Conservation (phyloP, 2,329 filamentous ascomycete genomes). For the Sclerotinia spermophila region DNA sequence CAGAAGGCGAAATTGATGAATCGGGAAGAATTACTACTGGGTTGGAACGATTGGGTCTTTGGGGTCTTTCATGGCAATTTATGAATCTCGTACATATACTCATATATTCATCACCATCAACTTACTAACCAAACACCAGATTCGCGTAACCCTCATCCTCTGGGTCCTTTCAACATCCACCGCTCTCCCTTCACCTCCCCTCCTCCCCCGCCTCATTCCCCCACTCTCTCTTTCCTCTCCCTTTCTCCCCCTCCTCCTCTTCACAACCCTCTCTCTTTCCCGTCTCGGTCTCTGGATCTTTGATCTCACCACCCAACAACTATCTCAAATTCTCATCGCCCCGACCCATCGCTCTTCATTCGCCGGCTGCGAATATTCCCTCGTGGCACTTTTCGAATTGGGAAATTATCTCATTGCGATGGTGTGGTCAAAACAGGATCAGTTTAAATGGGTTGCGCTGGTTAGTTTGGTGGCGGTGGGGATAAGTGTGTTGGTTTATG, state of each 20-base stretch:
- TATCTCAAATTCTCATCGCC: conserved; percentile 42
- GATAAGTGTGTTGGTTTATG: conserved; percentile 38
- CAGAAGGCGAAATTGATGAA: conserved; percentile 12
- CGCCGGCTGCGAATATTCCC: conserved; percentile 42
- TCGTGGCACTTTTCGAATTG: conserved; percentile 42
- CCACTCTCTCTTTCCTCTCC: conserved; percentile 16
- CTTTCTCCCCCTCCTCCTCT: conserved; percentile 35
- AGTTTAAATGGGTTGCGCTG: conserved; percentile 42
- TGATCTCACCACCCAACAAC: conserved; percentile 44
- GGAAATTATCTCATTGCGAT: conserved; percentile 40
- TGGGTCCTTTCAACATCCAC: conserved; percentile 32
- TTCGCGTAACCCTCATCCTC: conserved; percentile 39
- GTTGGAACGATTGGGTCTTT: conserved; percentile 41
- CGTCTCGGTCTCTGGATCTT: conserved; percentile 45
- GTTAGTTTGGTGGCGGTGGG: conserved; percentile 38
- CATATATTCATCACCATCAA: neutral
- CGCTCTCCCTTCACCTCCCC: neutral
- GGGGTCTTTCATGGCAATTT: conserved; percentile 43
- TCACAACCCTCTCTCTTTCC: conserved; percentile 42
- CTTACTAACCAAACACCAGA: conserved; percentile 23
- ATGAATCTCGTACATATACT: conserved; percentile 38
- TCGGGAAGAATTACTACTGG: conserved; percentile 35
- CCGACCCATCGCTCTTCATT: conserved; percentile 40
- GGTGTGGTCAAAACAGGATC: conserved; percentile 37
- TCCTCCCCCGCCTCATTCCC: conserved; percentile 35